Percentiles rank a stretch among this genome's conserved stretches.
Evolutionary conservation across 1,284 basidiomycete species (phyloP).

Genomic region (Ceratobasidium sp.): DNA sequence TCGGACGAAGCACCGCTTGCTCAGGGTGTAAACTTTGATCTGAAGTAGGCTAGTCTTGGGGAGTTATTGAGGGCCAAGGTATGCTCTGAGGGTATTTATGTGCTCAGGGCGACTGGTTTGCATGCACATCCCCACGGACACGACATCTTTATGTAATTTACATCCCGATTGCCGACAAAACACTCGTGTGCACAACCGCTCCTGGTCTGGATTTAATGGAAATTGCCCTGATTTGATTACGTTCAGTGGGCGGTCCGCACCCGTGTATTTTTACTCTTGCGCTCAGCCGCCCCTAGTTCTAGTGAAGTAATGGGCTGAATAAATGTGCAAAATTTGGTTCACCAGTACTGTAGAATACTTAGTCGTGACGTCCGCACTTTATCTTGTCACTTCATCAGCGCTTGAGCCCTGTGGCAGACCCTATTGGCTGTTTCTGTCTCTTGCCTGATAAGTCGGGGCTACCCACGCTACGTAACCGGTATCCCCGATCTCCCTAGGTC

Average conservation of each 20-base stretch:
- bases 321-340: background rate
- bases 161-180: background rate
- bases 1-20: conserved; percentile 86
- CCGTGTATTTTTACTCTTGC: background rate
- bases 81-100: background rate
- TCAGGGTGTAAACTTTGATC: conserved; percentile 84
- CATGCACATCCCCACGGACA: background rate
- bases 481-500: background rate
- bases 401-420: background rate
- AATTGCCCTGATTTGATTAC: background rate
- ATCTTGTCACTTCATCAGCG: background rate
- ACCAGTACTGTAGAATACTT: too few species aligned
- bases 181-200: background rate
- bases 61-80: background rate
- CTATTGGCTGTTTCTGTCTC: background rate
- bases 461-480: background rate
- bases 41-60: conserved; percentile 1
- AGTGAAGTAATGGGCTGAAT: background rate
- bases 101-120: background rate
- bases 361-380: background rate
- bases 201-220: background rate
- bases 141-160: background rate
- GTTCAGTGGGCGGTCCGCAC: background rate
- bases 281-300: background rate
- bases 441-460: background rate